Base-by-base conservation (phyloP, 2,329 filamentous ascomycete species). In the Exutisphaerella laricina region DNA sequence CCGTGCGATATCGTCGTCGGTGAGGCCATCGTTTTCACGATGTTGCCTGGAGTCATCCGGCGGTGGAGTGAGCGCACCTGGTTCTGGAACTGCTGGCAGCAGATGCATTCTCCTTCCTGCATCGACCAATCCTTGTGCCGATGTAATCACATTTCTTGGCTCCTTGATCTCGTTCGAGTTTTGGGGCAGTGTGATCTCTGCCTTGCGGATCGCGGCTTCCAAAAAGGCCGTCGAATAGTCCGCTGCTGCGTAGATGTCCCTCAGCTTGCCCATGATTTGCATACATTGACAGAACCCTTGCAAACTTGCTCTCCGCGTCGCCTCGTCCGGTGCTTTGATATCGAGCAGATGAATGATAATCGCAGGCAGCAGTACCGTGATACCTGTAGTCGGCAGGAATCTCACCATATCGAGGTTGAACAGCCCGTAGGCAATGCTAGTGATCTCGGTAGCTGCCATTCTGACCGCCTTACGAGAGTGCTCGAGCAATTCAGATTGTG, bases 221-320 rank as follows among this genome's bases (percentile, higher is more conserved):
- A 96, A 74, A 70, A 96, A 96, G 2, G 86, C 86, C 1, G 86
- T 90, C n/a, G 88, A 88, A 58, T 92, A 95, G 64, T 96, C 89
- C n/a, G 90, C 90, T 0, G 89, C 88, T 0, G 88, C 82, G 59
- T 97, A 96, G 21, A 88, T 86, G 59, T 95, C 88, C 26, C 88
- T 80, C 13, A 97, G 74, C 50, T 83, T 84, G 62, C 88, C 82
- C 73, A 96, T 85, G 46, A 95, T 88, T 34, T 82, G 78, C 87
- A 96, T 95, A 68, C 90, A 96, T 62, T 88, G 84, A 55, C 84
- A 84, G 70, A 95, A 95, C 14, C 88, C 86, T 45, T 82, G 78
- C 17, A 88, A 76, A 34, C 86, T 88, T 30, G 78, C 74, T 46
- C 85, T 77, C 13, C 87, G 80, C 3, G 84, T 81, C 41, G 80